Evolutionary conservation across 352 stramenopile species (phyloP).

Genomic region (Globisporangium spiculum): DNA sequence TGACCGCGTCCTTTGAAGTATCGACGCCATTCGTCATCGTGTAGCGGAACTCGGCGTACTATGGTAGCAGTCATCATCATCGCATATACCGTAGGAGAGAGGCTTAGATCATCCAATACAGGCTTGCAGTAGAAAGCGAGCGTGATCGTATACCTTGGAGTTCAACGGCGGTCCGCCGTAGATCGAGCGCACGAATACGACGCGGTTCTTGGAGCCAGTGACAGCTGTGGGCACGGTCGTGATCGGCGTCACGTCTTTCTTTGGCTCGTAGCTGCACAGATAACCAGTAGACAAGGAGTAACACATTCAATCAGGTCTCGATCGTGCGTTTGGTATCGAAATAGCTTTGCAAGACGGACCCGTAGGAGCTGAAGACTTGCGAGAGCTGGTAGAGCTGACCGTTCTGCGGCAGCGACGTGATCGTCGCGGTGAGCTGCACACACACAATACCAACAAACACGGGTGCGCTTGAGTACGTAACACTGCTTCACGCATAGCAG

Average conservation of each 20-base stretch:
- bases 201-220: conserved; percentile 82
- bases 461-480: neutral
- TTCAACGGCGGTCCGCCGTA: conserved; percentile 54
- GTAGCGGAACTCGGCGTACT: conserved; percentile 88
- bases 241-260: conserved; percentile 59
- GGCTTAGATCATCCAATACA: neutral
- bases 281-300: neutral
- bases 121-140: neutral
- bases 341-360: conserved; percentile 29
- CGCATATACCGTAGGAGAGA: neutral
- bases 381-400: conserved; percentile 89
- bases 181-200: conserved; percentile 78
- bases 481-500: neutral
- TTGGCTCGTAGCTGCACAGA: conserved; percentile 70
- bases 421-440: conserved; percentile 61
- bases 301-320: neutral
- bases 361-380: conserved; percentile 86
- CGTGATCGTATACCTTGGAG: conserved; percentile 39
- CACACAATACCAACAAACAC: neutral
- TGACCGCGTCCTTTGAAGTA: conserved; percentile 65
- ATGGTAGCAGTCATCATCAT: neutral
- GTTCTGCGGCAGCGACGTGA: conserved; percentile 79
- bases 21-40: conserved; percentile 70
- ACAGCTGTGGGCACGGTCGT: conserved; percentile 49
- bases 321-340: neutral